Percentiles rank a stretch among this genome's conserved stretches.
phyloP scores from a whole-genome alignment of 768 basidiomycete genomes.

The Leccinum ochraceum region DNA sequence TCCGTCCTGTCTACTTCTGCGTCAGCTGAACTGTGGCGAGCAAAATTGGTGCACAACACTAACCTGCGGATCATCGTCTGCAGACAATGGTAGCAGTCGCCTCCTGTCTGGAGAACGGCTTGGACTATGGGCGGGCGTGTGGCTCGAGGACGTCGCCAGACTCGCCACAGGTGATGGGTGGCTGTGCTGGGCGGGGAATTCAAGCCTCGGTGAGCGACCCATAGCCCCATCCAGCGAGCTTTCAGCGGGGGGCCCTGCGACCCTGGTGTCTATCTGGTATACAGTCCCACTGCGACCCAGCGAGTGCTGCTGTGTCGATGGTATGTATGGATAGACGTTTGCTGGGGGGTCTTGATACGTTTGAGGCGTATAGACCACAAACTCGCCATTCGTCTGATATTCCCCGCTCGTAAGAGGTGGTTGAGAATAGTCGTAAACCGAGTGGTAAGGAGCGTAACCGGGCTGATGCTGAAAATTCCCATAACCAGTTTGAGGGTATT shows the following conservation, averaged over 20 bases:
- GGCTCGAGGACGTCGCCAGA: conserved; percentile 18
- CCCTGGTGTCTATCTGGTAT: neutral
- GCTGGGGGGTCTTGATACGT: neutral
- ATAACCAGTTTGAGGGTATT: neutral
- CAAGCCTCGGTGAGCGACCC: conserved; percentile 11
- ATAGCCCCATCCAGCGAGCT: neutral
- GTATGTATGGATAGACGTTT: neutral
- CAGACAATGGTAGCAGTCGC: conserved; percentile 9
- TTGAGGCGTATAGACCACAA: neutral
- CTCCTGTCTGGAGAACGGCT: conserved; percentile 25
- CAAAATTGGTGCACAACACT: conserved; percentile 11
- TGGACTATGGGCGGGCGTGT: conserved; percentile 11
- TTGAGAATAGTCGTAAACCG: neutral
- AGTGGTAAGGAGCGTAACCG: neutral
- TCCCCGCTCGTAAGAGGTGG: neutral
- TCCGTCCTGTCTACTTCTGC: conserved; percentile 18
- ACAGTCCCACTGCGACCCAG: neutral
- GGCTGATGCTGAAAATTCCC: neutral
- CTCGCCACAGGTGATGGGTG: conserved; percentile 20
- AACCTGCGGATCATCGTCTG: conserved; percentile 14
- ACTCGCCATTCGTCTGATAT: neutral
- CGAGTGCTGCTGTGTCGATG: conserved; percentile 2
- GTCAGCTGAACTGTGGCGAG: conserved; percentile 19
- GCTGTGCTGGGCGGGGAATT: conserved; percentile 19
- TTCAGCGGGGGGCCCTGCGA: conserved; percentile 1